phyloP scores from a whole-genome alignment of 257 asterid species.

The Lavandula angustifolia region DNA sequence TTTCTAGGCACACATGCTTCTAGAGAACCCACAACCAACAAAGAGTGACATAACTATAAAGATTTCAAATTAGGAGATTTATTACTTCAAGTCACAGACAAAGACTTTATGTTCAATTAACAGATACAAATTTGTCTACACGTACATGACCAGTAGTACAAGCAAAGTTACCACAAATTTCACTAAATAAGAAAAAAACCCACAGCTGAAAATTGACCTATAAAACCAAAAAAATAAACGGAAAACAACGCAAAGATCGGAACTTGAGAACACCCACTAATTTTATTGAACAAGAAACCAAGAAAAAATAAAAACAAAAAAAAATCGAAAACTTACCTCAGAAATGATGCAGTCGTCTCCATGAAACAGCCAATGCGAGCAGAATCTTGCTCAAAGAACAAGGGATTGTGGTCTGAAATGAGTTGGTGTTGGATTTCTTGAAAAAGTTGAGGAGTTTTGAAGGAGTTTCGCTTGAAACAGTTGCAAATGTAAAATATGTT shows the following conservation, averaged over 20 bases:
- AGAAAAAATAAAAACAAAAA: neutral
- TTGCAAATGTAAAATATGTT: constrained; percentile 4
- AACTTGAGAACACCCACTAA: constrained; percentile 21
- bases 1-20: neutral
- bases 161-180: constrained; percentile 33
- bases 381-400: constrained; percentile 24
- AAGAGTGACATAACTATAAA: neutral
- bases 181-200: constrained; percentile 8
- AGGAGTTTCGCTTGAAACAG: constrained; percentile 31
- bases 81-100: neutral
- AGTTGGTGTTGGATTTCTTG: constrained; percentile 32
- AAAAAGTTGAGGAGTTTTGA: neutral
- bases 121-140: constrained; percentile 33
- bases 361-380: constrained; percentile 16
- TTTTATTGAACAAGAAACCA: constrained; percentile 8
- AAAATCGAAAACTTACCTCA: constrained; percentile 41
- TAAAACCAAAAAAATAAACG: constrained; percentile 9
- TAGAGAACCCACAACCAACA: constrained; percentile 15
- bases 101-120: constrained; percentile 2
- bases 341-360: constrained; percentile 32
- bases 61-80: neutral
- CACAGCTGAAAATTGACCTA: constrained; percentile 22
- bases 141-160: constrained; percentile 37
- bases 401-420: constrained; percentile 23
- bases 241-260: constrained; percentile 25